Conservation (phyloP, 306 rosid species). For the Vigna angularis region DNA sequence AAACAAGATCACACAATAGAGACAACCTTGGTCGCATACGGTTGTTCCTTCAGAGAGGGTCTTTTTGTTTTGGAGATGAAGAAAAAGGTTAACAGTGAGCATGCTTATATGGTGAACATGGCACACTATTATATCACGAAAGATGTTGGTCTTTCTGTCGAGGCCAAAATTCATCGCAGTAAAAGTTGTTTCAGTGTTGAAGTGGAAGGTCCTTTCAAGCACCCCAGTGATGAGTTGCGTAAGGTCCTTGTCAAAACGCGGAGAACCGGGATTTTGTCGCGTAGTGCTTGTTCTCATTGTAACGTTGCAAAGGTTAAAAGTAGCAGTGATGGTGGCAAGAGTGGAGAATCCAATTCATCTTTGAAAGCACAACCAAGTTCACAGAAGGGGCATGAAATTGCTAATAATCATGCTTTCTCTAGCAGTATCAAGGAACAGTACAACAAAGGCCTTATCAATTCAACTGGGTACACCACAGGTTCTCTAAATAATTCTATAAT, state of each 20-base stretch:
- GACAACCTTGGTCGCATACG: conserved; percentile 8
- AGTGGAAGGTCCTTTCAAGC: conserved; percentile 41
- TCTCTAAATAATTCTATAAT: conserved; percentile 41
- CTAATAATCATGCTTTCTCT: conserved; percentile 21
- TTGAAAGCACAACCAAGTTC: conserved; percentile 17
- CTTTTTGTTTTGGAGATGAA: conserved; percentile 39
- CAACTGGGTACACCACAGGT: conserved; percentile 43
- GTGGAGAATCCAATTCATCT: background rate
- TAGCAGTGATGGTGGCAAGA: background rate
- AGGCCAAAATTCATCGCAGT: conserved; percentile 32
- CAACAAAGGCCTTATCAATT: conserved; percentile 43
- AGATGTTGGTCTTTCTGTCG: conserved; percentile 34
- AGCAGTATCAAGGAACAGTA: conserved; percentile 23
- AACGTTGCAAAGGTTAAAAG: background rate
- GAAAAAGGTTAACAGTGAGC: conserved; percentile 8
- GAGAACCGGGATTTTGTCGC: conserved; percentile 29
- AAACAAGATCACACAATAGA: conserved; percentile 16
- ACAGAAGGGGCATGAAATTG: background rate
- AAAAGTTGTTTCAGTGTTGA: conserved; percentile 34
- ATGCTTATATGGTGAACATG: conserved; percentile 19
- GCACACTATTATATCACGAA: conserved; percentile 44
- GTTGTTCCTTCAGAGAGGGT: conserved; percentile 12
- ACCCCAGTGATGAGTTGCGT: conserved; percentile 29
- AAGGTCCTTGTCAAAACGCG: conserved; percentile 28
- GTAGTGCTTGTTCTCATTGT: conserved; percentile 41